Base-by-base conservation (phyloP, 352 stramenopile genomes). In the Phytophthora nicotianae region DNA sequence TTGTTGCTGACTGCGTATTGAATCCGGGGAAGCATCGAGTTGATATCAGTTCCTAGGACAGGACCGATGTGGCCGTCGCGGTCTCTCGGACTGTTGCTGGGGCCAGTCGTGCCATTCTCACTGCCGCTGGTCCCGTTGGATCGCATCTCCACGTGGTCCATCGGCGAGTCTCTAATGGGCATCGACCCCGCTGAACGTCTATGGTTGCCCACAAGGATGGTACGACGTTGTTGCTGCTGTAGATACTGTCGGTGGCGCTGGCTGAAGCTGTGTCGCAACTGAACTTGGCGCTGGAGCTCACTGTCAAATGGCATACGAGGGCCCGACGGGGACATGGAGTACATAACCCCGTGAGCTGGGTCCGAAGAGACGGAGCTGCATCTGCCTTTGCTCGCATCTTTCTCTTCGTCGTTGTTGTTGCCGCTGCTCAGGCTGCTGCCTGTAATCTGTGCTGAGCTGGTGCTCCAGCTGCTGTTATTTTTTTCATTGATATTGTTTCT, bases 211-310 rank as follows among this genome's bases (percentile, higher is more conserved):
- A 69, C 53, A 13, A 74, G 11, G 37, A 46, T 45, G 4, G 56
- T 26, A 6, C 65, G 54, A 40, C 56, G 59, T 33, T 74, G 65
- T 32, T 74, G 65, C 24, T 73, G 65, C 13, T 66, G 65, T 8
- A 62, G 49, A 17, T 59, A n/a, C 14, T 57, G 48, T 8, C 32
- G 59, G n/a, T 73, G 49, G 23, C 57, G 51, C 40, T 62, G 63
- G 17, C 42, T 49, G 14, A 71, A 54, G 42, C 37, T 41, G 35
- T 50, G 58, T 8, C 64, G 52, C 14, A 65, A 41, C 48, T 65
- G 63, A 29, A 45, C 13, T 5, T 71, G 56, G 5, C 49, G 32
- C 35, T 72, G 60, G 3, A 4, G 19, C 37, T 65, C 53, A 19
- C 20, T 51, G 29, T 58, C 8, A 27, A 48, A 54, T 17, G 40